These are phyloP conservation scores for Sechiopsis laciniata DNA, from an alignment of 306 rosid species.

Conservation along the genomic window DNA sequence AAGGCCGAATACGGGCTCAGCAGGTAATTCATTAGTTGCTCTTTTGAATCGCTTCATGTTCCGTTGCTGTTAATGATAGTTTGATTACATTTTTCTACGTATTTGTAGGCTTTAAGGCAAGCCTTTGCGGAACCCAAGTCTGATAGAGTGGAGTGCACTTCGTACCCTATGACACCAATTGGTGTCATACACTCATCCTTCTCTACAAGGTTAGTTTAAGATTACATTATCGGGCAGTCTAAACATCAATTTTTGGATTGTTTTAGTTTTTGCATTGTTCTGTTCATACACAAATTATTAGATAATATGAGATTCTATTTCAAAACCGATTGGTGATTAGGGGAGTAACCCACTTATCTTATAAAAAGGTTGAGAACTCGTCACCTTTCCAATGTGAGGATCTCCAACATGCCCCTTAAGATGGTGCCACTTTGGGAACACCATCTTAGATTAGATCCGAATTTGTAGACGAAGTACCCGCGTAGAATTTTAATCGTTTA, in stretches of 20 bases:
- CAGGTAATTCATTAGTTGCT: slow-evolving; percentile 38
- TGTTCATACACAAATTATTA: too few species aligned
- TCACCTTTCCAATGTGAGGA: too few species aligned
- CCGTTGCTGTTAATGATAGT: not conserved
- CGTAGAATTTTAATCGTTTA: too few species aligned
- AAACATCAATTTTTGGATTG: not conserved
- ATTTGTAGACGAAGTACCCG: too few species aligned
- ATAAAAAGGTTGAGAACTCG: too few species aligned
- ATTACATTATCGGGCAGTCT: not conserved
- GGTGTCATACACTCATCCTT: slow-evolving; percentile 72
- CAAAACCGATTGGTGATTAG: too few species aligned
- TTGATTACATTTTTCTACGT: not conserved
- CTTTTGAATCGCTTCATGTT: not conserved
- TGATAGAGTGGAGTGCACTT: slow-evolving; percentile 36
- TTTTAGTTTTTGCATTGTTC: not conserved
- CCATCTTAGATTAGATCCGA: too few species aligned
- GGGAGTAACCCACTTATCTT: too few species aligned
- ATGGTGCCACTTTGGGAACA: too few species aligned
- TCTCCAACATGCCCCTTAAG: too few species aligned
- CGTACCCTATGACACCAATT: slow-evolving; percentile 81
- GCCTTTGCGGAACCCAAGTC: slow-evolving; percentile 42
- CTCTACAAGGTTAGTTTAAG: slow-evolving; percentile 56
- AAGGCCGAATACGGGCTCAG: slow-evolving; percentile 92
- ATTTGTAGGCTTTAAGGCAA: slow-evolving; percentile 62
- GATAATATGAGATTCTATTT: too few species aligned